These are phyloP conservation scores for Ophiostoma montium DNA, from an alignment of 2,329 filamentous ascomycete genomes.

Conservation along the genomic window DNA sequence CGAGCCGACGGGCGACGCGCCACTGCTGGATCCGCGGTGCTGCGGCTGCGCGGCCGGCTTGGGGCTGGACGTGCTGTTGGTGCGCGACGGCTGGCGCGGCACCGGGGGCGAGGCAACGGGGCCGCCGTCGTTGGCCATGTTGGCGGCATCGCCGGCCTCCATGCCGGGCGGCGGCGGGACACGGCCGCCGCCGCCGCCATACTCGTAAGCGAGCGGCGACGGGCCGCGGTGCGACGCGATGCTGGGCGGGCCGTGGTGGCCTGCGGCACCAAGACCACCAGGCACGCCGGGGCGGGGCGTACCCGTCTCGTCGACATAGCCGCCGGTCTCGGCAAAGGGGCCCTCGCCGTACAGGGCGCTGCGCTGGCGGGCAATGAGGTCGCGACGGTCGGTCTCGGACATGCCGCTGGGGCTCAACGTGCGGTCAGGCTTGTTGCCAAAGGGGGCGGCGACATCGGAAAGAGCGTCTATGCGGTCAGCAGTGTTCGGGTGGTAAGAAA, in stretches of 20 bases:
- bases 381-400: conserved; percentile 91
- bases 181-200: no score
- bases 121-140: conserved; percentile 7
- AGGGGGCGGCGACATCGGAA: conserved; percentile 12
- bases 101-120: conserved; percentile 30
- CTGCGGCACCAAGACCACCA: no score
- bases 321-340: conserved; percentile 50
- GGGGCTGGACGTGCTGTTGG: conserved; percentile 77
- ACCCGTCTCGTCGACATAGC: conserved; percentile 55
- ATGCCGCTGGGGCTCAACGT: conserved; percentile 70
- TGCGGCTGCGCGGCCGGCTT: conserved; percentile 31
- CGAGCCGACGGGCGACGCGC: conserved; percentile 15
- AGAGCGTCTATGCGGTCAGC: not conserved
- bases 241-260: conserved; percentile 31
- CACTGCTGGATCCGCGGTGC: not conserved
- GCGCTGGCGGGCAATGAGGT: conserved; percentile 90
- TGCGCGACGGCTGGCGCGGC: conserved; percentile 46
- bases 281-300: conserved; percentile 51
- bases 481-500: not conserved
- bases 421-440: conserved; percentile 63
- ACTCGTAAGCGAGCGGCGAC: conserved; percentile 69
- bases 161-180: conserved; percentile 28
- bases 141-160: conserved; percentile 15
- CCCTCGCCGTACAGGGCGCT: conserved; percentile 80
- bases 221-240: conserved; percentile 58